Conservation (phyloP, 1,139 yeast species). For the Suhomyces ambrosiae region DNA sequence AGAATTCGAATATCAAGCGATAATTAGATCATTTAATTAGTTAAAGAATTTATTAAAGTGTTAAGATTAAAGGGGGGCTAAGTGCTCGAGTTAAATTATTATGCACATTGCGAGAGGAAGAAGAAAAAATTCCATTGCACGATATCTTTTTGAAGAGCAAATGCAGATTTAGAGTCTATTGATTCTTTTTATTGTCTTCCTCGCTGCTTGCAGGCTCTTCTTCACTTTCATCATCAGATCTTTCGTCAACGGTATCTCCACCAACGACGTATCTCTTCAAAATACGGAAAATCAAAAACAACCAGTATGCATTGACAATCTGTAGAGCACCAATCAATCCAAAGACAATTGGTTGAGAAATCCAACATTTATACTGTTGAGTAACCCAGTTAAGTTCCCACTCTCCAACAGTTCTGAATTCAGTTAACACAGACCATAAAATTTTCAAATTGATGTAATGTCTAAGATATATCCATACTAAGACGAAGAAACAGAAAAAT, state of each 20-base stretch:
- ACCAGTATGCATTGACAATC: conserved; percentile 85
- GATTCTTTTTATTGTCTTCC: conserved; percentile 29
- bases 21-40: no score
- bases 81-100: no score
- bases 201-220: conserved; percentile 37
- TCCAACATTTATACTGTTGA: conserved; percentile 94
- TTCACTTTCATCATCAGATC: conserved; percentile 84
- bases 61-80: no score
- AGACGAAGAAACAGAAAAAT: conserved; percentile 67
- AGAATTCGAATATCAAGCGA: no score
- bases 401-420: conserved; percentile 81
- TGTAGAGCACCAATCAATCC: conserved; percentile 76
- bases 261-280: conserved; percentile 62
- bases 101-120: no score
- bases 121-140: no score
- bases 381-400: conserved; percentile 83
- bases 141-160: no score
- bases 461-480: conserved; percentile 83
- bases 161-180: no score
- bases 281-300: conserved; percentile 77
- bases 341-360: conserved; percentile 89
- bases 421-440: conserved; percentile 86
- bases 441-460: conserved; percentile 81
- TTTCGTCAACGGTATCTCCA: conserved; percentile 72
- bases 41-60: no score